phyloP scores from a whole-genome alignment of 768 basidiomycete species.

The Solioccasus polychromus region DNA sequence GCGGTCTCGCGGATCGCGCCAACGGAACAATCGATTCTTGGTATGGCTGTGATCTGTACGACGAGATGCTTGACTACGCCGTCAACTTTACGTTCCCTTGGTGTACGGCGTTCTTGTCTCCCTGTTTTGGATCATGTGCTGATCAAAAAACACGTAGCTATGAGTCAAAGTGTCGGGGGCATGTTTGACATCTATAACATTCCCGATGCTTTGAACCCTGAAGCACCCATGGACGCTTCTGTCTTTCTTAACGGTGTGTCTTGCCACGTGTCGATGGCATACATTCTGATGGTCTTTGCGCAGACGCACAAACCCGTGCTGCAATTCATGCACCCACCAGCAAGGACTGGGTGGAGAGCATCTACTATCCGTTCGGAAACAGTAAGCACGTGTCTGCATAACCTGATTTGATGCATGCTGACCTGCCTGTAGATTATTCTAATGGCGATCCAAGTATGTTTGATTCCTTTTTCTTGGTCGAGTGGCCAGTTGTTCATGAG shows the following conservation, averaged over 20 bases:
- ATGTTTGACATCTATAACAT: conserved; percentile 50
- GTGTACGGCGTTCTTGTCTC: conserved; percentile 33
- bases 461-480: background rate
- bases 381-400: conserved; percentile 14
- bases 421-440: conserved; percentile 16
- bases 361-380: conserved; percentile 37
- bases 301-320: conserved; percentile 52
- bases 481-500: background rate
- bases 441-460: conserved; percentile 33
- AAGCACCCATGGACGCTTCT: conserved; percentile 45
- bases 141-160: conserved; percentile 8
- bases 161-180: conserved; percentile 27
- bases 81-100: conserved; percentile 68
- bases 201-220: conserved; percentile 54
- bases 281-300: background rate
- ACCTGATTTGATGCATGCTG: background rate
- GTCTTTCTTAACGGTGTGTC: conserved; percentile 62
- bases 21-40: conserved; percentile 58
- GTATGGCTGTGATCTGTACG: conserved; percentile 65
- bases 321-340: conserved; percentile 71
- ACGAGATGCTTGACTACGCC: conserved; percentile 70
- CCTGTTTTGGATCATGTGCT: conserved; percentile 5
- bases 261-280: background rate
- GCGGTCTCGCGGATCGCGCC: conserved; percentile 44
- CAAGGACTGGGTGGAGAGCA: conserved; percentile 39